Conservation (phyloP, 805 yeast genomes). For the Komagataella mondaviorum region DNA sequence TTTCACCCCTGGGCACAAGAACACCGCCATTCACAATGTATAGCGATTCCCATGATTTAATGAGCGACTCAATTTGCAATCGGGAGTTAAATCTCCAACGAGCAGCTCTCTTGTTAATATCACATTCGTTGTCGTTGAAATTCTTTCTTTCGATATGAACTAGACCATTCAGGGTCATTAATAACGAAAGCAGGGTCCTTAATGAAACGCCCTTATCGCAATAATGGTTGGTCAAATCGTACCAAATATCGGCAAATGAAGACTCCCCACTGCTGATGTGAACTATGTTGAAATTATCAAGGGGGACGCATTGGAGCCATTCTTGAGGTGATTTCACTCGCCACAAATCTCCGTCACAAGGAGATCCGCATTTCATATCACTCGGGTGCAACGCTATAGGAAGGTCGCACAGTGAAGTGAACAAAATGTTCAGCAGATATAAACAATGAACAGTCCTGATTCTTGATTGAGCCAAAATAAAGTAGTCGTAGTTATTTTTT, state of each 20-base stretch:
- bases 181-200: conserved; percentile 37
- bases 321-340: conserved; percentile 29
- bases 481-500: conserved; percentile 33
- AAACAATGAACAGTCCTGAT: conserved; percentile 39
- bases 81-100: conserved; percentile 55
- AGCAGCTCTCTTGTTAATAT: conserved; percentile 19
- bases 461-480: conserved; percentile 39
- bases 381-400: conserved; percentile 22
- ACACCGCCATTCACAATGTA: conserved; percentile 54
- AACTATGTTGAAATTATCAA: conserved; percentile 41
- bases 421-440: conserved; percentile 33
- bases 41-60: conserved; percentile 56
- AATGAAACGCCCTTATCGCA: conserved; percentile 27
- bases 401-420: conserved; percentile 30
- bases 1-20: conserved; percentile 33
- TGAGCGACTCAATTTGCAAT: conserved; percentile 41
- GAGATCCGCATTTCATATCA: conserved; percentile 51
- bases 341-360: conserved; percentile 54
- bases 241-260: conserved; percentile 36
- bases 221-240: conserved; percentile 29
- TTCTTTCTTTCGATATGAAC: conserved; percentile 37
- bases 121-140: conserved; percentile 20
- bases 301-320: conserved; percentile 32
- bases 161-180: conserved; percentile 55
- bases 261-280: conserved; percentile 43